Percentiles rank a stretch among this genome's conserved stretches.
Evolutionary conservation across 2,329 filamentous ascomycete genomes (phyloP).

Genomic region (Huntiella bhutanensis): DNA sequence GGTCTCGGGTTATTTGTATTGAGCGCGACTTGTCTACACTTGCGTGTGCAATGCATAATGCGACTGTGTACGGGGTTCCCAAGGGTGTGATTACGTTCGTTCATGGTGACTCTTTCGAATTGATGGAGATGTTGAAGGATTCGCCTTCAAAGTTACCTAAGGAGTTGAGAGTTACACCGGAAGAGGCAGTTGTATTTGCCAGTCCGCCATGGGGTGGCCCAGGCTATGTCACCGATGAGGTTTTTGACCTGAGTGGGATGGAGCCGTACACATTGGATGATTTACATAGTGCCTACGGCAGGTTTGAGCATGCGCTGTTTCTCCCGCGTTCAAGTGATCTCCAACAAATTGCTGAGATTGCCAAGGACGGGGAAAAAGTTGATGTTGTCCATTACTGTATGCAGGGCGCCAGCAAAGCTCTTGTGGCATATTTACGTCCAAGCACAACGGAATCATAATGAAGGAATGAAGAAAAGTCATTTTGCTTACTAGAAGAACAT

Average conservation of each 20-base stretch:
- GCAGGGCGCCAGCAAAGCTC: slow-evolving; percentile 68
- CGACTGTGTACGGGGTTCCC: slow-evolving; percentile 61
- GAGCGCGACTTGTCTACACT: slow-evolving; percentile 67
- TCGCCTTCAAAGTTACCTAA: slow-evolving; percentile 20
- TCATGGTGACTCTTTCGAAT: slow-evolving; percentile 61
- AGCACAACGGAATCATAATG: too few relatives aligned
- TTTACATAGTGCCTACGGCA: slow-evolving; percentile 42
- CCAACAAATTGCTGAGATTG: slow-evolving; percentile 50
- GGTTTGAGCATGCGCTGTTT: slow-evolving; percentile 51
- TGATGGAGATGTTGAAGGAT: slow-evolving; percentile 13
- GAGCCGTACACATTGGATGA: slow-evolving; percentile 58
- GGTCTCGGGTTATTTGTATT: slow-evolving; percentile 71
- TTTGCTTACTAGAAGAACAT: too few relatives aligned
- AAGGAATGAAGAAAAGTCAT: too few relatives aligned
- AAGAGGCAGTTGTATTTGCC: slow-evolving; percentile 31
- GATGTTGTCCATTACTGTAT: slow-evolving; percentile 83
- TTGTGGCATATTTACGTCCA: slow-evolving; percentile 37
- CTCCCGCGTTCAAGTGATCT: slow-evolving; percentile 73
- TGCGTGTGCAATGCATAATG: slow-evolving; percentile 83
- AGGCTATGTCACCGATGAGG: slow-evolving; percentile 35
- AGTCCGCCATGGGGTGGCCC: slow-evolving; percentile 44
- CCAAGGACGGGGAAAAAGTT: slow-evolving; percentile 27
- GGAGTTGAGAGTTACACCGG: slow-evolving; percentile 23
- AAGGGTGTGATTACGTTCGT: slow-evolving; percentile 64
- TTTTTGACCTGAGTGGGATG: slow-evolving; percentile 78